These are phyloP conservation scores for Populus davidiana DNA, from an alignment of 345 rosid species.

Conservation along the genomic window DNA sequence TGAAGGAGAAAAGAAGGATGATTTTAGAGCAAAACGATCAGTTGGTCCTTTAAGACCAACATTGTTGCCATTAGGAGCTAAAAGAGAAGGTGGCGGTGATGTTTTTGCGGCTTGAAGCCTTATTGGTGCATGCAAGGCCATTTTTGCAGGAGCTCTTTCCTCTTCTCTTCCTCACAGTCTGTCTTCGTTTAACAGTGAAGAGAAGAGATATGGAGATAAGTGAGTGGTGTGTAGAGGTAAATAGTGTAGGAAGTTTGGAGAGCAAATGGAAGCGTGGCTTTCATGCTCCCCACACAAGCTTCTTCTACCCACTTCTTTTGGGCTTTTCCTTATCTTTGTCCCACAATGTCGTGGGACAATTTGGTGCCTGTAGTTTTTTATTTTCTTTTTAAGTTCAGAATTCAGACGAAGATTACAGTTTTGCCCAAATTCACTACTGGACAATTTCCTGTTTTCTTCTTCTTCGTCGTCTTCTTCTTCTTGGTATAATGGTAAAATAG, in stretches of 20 bases:
- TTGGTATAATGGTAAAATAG: no score
- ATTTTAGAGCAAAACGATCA: conserved; percentile 44
- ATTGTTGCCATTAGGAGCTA: conserved; percentile 35
- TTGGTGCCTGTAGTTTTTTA: background rate
- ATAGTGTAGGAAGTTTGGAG: background rate
- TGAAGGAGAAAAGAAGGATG: conserved; percentile 59
- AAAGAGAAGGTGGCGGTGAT: conserved; percentile 21
- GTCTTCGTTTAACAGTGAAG: background rate
- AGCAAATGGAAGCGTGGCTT: conserved; percentile 41
- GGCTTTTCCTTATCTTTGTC: background rate
- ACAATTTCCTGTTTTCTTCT: no score
- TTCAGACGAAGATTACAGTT: background rate
- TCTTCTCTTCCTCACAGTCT: background rate
- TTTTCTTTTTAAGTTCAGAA: background rate
- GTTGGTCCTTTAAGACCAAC: conserved; percentile 33
- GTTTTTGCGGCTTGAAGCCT: conserved; percentile 18
- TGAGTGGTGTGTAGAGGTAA: conserved; percentile 7
- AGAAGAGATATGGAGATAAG: conserved; percentile 31
- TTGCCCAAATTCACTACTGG: no score
- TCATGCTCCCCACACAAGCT: conserved; percentile 31
- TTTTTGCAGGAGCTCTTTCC: conserved; percentile 1
- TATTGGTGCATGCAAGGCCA: conserved; percentile 42
- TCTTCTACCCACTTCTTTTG: background rate
- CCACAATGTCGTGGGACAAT: background rate
- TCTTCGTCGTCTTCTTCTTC: no score